Evolutionary conservation across 2,329 filamentous ascomycete genomes (phyloP).

Genomic region (Eurotiales sp.): DNA sequence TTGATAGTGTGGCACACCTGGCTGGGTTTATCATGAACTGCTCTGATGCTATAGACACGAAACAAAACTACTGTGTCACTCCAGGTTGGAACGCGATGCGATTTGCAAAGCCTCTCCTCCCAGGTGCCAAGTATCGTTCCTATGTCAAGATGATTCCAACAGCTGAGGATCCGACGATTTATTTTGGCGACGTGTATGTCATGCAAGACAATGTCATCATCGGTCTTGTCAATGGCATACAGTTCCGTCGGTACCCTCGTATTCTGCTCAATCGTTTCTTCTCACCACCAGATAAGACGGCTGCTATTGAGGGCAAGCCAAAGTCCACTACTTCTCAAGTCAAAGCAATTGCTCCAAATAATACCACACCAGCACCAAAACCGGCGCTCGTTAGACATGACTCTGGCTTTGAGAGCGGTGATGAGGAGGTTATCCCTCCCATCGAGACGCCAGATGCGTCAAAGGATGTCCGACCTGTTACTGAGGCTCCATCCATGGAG

Average conservation of each 20-base stretch:
- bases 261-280: slow-evolving; percentile 33
- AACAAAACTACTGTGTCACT: slow-evolving; percentile 30
- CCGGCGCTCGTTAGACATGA: too few species aligned
- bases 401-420: too few species aligned
- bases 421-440: too few species aligned
- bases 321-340: too few species aligned
- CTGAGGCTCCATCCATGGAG: too few species aligned
- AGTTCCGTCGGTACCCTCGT: slow-evolving; percentile 19
- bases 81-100: slow-evolving; percentile 33
- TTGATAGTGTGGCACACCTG: slow-evolving; percentile 34
- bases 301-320: too few species aligned
- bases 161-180: slow-evolving; percentile 26
- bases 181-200: slow-evolving; percentile 22
- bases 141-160: slow-evolving; percentile 32
- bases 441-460: too few species aligned
- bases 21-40: slow-evolving; percentile 39
- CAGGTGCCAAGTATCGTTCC: slow-evolving; percentile 22
- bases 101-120: slow-evolving; percentile 20
- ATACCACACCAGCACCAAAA: too few species aligned
- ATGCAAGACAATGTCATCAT: slow-evolving; percentile 24
- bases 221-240: slow-evolving; percentile 8
- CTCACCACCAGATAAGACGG: too few species aligned
- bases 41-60: slow-evolving; percentile 26
- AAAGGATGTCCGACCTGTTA: too few species aligned
- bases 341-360: too few species aligned